Evolutionary conservation across 768 basidiomycete genomes (phyloP).

Genomic region (Mycena leptocephala): DNA sequence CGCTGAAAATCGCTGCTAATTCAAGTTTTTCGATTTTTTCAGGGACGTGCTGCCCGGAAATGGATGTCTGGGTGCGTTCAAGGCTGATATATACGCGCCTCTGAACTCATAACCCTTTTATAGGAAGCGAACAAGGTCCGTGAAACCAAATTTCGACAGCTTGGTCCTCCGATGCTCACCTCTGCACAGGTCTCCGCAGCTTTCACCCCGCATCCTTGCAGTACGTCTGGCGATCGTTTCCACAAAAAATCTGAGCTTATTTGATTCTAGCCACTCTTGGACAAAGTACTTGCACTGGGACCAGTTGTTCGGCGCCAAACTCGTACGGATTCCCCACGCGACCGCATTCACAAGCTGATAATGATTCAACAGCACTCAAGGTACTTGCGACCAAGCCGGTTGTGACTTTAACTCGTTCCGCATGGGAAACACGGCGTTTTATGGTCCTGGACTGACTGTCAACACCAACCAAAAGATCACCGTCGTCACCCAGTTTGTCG

Average conservation of each 20-base stretch:
- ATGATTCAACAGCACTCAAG: slow-evolving; percentile 25
- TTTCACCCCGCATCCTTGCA: slow-evolving; percentile 60
- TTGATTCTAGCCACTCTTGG: slow-evolving; percentile 30
- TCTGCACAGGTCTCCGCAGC: no score
- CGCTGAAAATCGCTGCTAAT: no score
- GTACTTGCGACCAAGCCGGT: slow-evolving; percentile 5
- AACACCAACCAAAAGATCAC: slow-evolving; percentile 59
- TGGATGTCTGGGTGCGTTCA: slow-evolving; percentile 24
- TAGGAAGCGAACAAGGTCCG: slow-evolving; percentile 25
- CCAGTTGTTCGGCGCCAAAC: slow-evolving; percentile 43
- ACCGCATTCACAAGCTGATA: background rate
- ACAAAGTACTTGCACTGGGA: no score
- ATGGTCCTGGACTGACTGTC: slow-evolving; percentile 55
- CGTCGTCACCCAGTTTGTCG: slow-evolving; percentile 53
- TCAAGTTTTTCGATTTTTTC: no score
- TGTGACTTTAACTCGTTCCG: slow-evolving; percentile 35
- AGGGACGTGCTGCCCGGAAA: slow-evolving; percentile 26
- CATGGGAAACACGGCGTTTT: no score
- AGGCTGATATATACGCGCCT: background rate
- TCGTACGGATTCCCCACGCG: background rate
- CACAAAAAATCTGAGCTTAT: background rate
- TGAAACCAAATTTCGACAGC: no score
- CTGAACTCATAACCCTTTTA: slow-evolving; percentile 44
- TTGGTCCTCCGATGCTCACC: no score
- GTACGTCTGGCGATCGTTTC: slow-evolving; percentile 4